A percentile compares a stretch with the other conserved stretches of the same genome.
phyloP scores from a whole-genome alignment of 768 basidiomycete species.

The Clitopilus hobsonii region DNA sequence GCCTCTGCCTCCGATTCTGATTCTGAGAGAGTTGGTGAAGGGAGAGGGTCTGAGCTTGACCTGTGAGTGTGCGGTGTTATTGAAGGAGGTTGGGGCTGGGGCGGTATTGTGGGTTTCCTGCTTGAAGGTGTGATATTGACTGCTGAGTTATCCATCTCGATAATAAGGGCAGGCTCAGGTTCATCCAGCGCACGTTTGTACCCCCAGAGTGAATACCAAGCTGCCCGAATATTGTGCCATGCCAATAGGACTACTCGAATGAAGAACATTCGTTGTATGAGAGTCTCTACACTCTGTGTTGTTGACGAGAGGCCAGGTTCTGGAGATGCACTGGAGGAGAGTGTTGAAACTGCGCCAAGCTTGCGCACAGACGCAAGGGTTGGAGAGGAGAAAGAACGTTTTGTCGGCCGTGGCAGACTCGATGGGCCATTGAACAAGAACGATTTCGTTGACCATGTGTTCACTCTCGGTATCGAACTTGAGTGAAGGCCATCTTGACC shows the following conservation, averaged over 20 bases:
- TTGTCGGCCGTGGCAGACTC: constrained; percentile 28
- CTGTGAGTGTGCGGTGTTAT: neutral
- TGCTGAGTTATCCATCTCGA: neutral
- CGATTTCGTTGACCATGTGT: constrained; percentile 54
- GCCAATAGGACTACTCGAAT: constrained; percentile 63
- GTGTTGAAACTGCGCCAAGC: constrained; percentile 17
- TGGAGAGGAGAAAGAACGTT: constrained; percentile 64
- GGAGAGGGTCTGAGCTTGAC: constrained; percentile 1
- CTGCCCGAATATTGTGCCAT: constrained; percentile 65
- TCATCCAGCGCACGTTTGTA: neutral
- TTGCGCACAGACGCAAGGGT: constrained; percentile 32
- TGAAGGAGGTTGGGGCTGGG: neutral
- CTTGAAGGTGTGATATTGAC: neutral
- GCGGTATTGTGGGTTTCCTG: neutral
- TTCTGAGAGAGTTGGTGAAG: constrained; percentile 6
- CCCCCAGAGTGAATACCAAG: constrained; percentile 46
- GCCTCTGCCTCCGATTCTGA: constrained; percentile 1
- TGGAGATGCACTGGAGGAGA: constrained; percentile 17
- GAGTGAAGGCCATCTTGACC: constrained; percentile 25
- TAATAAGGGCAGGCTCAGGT: neutral
- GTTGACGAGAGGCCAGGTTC: constrained; percentile 21
- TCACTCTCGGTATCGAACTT: constrained; percentile 32
- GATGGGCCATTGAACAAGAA: constrained; percentile 38
- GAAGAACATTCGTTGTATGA: constrained; percentile 60
- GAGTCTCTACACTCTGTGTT: constrained; percentile 27